Evolutionary conservation across 1,139 yeast genomes (phyloP).

Genomic region (Pichia sp.): DNA sequence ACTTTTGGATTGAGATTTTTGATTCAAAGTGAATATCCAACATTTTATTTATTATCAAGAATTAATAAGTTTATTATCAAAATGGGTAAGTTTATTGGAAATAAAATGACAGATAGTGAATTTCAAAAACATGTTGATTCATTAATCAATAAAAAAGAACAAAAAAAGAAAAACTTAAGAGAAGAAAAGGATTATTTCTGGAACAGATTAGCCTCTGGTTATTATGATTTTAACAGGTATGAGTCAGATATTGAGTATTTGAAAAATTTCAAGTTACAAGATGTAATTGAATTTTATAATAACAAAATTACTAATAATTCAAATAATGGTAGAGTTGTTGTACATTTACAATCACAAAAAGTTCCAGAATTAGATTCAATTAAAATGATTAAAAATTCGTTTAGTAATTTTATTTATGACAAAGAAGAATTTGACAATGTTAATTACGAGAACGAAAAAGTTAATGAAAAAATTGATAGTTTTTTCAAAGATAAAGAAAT

Average conservation of each 20-base stretch:
- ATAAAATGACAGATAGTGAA: conserved; percentile 42
- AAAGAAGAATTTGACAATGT: conserved; percentile 23
- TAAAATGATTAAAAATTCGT: conserved; percentile 20
- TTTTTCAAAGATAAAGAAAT: conserved; percentile 10
- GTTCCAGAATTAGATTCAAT: conserved; percentile 26
- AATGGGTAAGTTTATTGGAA: conserved; percentile 16
- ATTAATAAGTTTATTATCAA: conserved; percentile 55
- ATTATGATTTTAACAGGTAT: conserved; percentile 61
- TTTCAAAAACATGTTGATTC: conserved; percentile 66
- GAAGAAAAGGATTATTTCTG: conserved; percentile 71
- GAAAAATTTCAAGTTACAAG: conserved; percentile 45
- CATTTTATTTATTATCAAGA: conserved; percentile 70
- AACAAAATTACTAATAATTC: conserved; percentile 35
- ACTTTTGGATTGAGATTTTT: conserved; percentile 73
- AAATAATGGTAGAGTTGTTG: conserved; percentile 44
- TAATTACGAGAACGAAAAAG: conserved; percentile 24
- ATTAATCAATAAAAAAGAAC: conserved; percentile 55
- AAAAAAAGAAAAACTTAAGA: conserved; percentile 66
- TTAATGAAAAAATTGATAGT: conserved; percentile 18
- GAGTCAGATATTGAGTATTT: conserved; percentile 53
- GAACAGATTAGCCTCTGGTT: conserved; percentile 66
- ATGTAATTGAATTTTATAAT: conserved; percentile 52
- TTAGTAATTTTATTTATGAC: conserved; percentile 27
- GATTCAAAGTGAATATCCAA: conserved; percentile 77
- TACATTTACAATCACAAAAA: conserved; percentile 63